These are phyloP conservation scores for Limtongia smithiae DNA, from an alignment of 805 yeast species.

Conservation along the genomic window DNA sequence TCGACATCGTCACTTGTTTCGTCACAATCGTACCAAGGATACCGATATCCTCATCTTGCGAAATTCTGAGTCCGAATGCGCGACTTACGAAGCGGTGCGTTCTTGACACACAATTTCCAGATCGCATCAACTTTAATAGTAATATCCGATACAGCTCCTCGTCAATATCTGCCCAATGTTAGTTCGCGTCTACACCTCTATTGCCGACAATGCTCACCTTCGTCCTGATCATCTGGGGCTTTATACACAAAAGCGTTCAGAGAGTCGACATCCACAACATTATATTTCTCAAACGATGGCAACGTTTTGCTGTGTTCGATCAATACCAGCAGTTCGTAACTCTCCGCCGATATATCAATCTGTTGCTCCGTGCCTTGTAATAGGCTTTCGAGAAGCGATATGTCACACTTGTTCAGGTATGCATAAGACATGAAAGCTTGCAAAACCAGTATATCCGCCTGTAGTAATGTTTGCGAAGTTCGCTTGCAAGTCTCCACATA, in stretches of 20 bases:
- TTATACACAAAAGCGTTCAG: slow-evolving; percentile 6
- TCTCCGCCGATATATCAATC: slow-evolving; percentile 10
- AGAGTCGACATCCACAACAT: slow-evolving; percentile 4
- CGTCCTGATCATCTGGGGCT: slow-evolving; percentile 2
- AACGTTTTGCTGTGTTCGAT: slow-evolving; percentile 8
- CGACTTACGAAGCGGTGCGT: slow-evolving; percentile 4
- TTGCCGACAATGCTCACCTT: slow-evolving; percentile 1
- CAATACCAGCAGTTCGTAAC: slow-evolving; percentile 15
- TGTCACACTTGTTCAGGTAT: slow-evolving; percentile 6
- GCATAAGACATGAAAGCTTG: slow-evolving; percentile 36
- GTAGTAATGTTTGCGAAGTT: slow-evolving; percentile 47
- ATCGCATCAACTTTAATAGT: slow-evolving; percentile 19
- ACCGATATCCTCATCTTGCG: neutral
- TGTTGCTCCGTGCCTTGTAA: slow-evolving; percentile 14
- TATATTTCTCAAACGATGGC: slow-evolving; percentile 6
- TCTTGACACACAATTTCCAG: slow-evolving; percentile 14
- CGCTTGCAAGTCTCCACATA: slow-evolving; percentile 48
- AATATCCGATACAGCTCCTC: slow-evolving; percentile 12
- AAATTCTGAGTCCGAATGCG: slow-evolving; percentile 8
- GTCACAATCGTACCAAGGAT: slow-evolving; percentile 27
- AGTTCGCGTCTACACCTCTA: too few species aligned
- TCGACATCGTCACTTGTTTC: slow-evolving; percentile 20
- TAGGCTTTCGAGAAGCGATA: slow-evolving; percentile 14
- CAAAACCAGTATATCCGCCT: slow-evolving; percentile 46
- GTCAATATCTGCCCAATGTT: slow-evolving; percentile 16